Base-by-base conservation (phyloP, 176 grass and related monocot species). In the Aegilops tauschii region DNA sequence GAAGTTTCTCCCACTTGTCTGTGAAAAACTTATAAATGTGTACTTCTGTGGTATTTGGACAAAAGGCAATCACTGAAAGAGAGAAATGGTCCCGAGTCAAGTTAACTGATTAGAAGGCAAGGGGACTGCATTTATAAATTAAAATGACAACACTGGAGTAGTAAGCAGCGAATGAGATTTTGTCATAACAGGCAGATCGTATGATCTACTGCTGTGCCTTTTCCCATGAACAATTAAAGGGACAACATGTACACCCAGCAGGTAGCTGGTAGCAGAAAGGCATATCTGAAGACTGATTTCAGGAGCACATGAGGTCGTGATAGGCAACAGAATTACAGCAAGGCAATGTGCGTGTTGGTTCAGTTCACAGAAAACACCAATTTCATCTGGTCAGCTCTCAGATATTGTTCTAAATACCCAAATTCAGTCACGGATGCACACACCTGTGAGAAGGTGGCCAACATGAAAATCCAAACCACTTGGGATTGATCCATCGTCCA, bases 1-100 rank as follows among this genome's bases (percentile, higher is more conserved):
- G 92, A 69, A 98, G 73, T 85, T 95, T 94, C 90, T 98, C 94
- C 97, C 97, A 98, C 87, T 94, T 96, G 66, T 98, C 97, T 45
- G 85, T 86, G 80, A 98, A 91, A 18, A 94, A 86, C 77, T 96
- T 98, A 36, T 94, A 98, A 34, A 98, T 96, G 72, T 98, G 97
- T 61, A 98, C 90, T 81, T 98, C 97, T 34, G 76, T 94, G 70
- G 91, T 98, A 87, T 98, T 98, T 81, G 97, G 97, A 80, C 97
- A 98, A 85, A 98, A 98, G 61, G 97, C 97, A 66, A 96, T 89
- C 97, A 98, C 97, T 98, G 83, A 39, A 87, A 80, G 56, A 83
- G 54, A 88, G 13, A 69, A 58, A 95, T 71, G 9, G 54, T 78
- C 42, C n/a, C 6, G 13, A 73, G 30, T 82, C 42, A 87, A 65